Evolutionary conservation across 2,329 filamentous ascomycete genomes (phyloP).

Genomic region (Diaporthe citri): DNA sequence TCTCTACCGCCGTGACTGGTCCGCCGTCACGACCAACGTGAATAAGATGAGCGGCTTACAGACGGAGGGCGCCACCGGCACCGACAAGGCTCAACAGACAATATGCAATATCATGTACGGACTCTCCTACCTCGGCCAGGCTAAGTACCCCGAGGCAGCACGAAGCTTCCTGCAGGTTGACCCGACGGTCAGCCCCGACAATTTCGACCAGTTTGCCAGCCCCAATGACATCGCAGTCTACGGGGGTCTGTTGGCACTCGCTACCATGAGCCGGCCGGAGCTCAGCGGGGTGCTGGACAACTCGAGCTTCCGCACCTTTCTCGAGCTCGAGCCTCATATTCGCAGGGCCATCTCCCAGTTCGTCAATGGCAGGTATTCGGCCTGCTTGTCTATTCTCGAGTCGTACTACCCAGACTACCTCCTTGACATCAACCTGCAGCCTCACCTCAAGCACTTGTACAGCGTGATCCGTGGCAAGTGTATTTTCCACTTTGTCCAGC

Average conservation of each 20-base stretch:
- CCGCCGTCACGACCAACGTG: conserved; percentile 70
- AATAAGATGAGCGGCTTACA: conserved; percentile 73
- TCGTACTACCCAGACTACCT: conserved; percentile 86
- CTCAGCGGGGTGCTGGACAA: conserved; percentile 84
- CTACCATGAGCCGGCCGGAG: conserved; percentile 85
- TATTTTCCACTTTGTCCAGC: conserved; percentile 91
- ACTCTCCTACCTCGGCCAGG: conserved; percentile 62
- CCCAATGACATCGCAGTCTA: conserved; percentile 93
- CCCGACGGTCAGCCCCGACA: conserved; percentile 58
- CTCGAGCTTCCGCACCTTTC: conserved; percentile 82
- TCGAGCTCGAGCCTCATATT: conserved; percentile 94
- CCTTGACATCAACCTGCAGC: conserved; percentile 88
- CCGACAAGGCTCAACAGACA: conserved; percentile 60
- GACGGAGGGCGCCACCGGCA: conserved; percentile 61
- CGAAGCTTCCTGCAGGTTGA: conserved; percentile 76
- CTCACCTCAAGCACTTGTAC: conserved; percentile 79
- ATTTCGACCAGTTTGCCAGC: conserved; percentile 79
- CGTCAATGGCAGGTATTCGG: conserved; percentile 89
- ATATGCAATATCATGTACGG: conserved; percentile 67
- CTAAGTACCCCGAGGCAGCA: conserved; percentile 73
- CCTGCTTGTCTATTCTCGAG: conserved; percentile 85
- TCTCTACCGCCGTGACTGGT: conserved; percentile 84
- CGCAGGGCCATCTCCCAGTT: conserved; percentile 91
- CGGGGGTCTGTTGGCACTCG: conserved; percentile 89
- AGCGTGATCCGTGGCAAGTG: conserved; percentile 86